A percentile compares a stretch with the other conserved stretches of the same genome.
Conservation (phyloP, 306 rosid species). For the Citrullus amarus region DNA sequence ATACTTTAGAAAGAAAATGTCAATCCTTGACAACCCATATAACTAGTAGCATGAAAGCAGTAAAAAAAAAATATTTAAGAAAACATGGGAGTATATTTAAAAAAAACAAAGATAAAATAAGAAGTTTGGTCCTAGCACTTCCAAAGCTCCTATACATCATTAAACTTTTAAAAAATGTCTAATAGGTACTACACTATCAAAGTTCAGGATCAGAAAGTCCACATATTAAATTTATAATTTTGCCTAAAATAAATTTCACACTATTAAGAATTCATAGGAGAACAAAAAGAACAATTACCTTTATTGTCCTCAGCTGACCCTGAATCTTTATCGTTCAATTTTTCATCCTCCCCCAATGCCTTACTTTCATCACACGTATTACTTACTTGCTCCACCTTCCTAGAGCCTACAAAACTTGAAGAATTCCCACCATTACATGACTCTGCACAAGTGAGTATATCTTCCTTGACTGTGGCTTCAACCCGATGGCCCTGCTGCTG, state of each 20-base stretch:
- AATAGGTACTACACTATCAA: background rate
- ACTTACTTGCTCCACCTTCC: conserved; percentile 31
- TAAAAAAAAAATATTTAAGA: background rate
- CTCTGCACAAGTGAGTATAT: conserved; percentile 37
- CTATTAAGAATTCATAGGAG: background rate
- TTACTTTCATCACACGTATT: conserved; percentile 36
- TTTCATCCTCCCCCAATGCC: conserved; percentile 34
- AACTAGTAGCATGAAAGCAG: background rate
- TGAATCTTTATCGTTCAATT: conserved; percentile 30
- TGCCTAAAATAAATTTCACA: background rate
- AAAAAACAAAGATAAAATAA: background rate
- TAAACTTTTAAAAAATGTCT: background rate
- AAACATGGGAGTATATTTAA: background rate
- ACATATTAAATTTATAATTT: background rate
- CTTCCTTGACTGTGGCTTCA: conserved; percentile 39
- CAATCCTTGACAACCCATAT: background rate
- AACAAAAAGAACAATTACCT: conserved; percentile 28
- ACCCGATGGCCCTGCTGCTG: conserved; percentile 34
- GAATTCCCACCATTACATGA: conserved; percentile 33
- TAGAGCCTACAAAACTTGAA: conserved; percentile 16
- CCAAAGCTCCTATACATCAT: background rate
- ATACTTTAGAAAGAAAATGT: background rate
- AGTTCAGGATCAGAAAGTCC: background rate
- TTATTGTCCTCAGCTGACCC: conserved; percentile 31
- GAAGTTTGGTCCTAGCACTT: background rate